Evolutionary conservation across 257 asterid species (phyloP), one percentile per base, ranked within the genome.

Genomic region (Scutellaria baicalensis): DNA sequence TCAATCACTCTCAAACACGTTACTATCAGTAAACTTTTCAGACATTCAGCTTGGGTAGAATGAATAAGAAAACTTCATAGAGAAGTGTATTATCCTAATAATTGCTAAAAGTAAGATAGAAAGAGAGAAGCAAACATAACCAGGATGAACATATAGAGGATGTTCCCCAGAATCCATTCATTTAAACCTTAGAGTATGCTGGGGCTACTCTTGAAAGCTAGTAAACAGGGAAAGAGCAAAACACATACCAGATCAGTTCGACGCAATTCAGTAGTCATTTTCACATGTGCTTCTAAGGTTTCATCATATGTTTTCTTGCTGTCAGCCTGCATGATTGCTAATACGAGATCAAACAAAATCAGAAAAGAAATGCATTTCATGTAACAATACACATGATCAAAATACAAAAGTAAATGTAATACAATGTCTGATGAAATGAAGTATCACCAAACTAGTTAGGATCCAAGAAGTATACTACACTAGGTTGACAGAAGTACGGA

Each of bases 231-330:
- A 49, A 60, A 60, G 73, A 39, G 55, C 7, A 38, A 47, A 33
- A 13, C 50, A 79, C 85, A 13, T 82, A 93, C 98, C 97, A 93
- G 89, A 81, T 93, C 96, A 68, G 94, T 93, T 75, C 97, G 85
- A 20, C 91, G 89, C 75, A 93, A 78, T 7, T 93, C 98, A n/a
- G 93, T 86, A 58, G 93, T 83, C 96, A 93, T 81, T 72, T 78
- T 85, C 45, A 93, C 97, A 77, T 93, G 98, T 43, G 92, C 98
- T 84, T 93, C 98, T 69, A 93, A 70, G 69, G 98, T 91, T 85
- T 93, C 98, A 68, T 83, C 94, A 77, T 87, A 88, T 44, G 79
- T 85, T 65, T 66, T 66, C 84, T 72, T 87, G 66, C 88, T 84
- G 82, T 76, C 82, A 63, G 88, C 92, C 98, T 90, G 96, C 74